Conservation (phyloP, 2,329 filamentous ascomycete species). For the Nemania abortiva region DNA sequence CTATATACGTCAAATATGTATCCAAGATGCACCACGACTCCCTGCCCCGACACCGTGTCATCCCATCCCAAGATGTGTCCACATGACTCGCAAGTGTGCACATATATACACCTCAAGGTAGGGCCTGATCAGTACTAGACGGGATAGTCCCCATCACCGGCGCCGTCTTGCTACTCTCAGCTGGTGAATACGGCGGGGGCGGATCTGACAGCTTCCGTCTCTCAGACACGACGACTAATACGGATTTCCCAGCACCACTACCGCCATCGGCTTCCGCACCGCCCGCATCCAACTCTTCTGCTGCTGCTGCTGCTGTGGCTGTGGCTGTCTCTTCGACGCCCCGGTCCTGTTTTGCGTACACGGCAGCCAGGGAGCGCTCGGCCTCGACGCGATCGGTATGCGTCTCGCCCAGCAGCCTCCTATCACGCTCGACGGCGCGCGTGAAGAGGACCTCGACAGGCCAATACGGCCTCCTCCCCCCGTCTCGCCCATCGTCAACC, state of each 20-base stretch:
- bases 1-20: too few species aligned
- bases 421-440: constrained; percentile 7
- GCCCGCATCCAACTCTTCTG: neutral
- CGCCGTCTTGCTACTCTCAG: too few species aligned
- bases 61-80: too few species aligned
- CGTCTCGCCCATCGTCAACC: too few species aligned
- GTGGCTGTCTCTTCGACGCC: neutral
- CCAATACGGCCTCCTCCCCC: constrained; percentile 13
- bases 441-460: constrained; percentile 19
- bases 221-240: neutral
- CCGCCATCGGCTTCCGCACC: neutral
- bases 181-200: constrained; percentile 12
- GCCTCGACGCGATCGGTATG: constrained; percentile 22
- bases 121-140: too few species aligned
- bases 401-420: constrained; percentile 20
- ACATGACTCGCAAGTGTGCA: too few species aligned
- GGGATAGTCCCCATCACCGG: too few species aligned
- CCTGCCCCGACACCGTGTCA: too few species aligned
- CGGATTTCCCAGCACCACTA: neutral
- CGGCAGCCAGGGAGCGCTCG: constrained; percentile 7
- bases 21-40: too few species aligned
- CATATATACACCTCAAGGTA: too few species aligned
- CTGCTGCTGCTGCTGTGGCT: too few species aligned
- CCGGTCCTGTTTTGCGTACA: constrained; percentile 12
- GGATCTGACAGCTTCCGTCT: constrained; percentile 13